Base-by-base conservation (phyloP, 1,284 basidiomycete genomes). In the Leccinum proximum region DNA sequence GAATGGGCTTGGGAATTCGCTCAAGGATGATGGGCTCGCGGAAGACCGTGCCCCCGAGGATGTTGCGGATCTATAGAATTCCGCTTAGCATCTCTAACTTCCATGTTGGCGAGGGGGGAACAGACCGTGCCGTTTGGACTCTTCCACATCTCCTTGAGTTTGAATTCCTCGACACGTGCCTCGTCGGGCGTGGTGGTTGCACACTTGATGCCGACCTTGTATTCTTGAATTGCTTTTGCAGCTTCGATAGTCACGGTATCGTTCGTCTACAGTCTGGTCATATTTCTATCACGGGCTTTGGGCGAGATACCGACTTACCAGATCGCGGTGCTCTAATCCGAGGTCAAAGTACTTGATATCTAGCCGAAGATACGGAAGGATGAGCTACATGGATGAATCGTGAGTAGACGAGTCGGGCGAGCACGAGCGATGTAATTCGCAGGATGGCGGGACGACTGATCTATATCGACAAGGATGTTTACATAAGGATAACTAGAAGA, bases 301-400 rank as follows among this genome's bases (percentile, higher is more conserved):
- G 45, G 18, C 9, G 40, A 57, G 33, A 60, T 33, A 7, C 9
- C 42, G 6, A 67, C 87, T 64, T 70, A 93, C 92, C 71, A 90
- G 83, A 78, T 98, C 95, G 67, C 96, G 91, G 80, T 91, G 83
- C 80, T 96, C 94, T 72, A 98, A 86, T 40, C 96, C 96, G 57
- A 99, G 86, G 79, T 99, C 97, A 79, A 89, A 98, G 83, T 99
- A 99, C 80, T 98, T 98, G 84, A 99, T 93, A 74, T 99, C 94
- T 54, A 99, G 82, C 80, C 96, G 86, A 63, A 99, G 82, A 79
- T 96, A 98, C 9, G 97, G 97, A 61, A 98, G 84, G 74, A 99
- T 97, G 72, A 98, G 88, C 93, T 96, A 72, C 50, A 42, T 35
- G 30, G 62, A 58, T 57, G 30, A 35, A 58, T n/a, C 42, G 30